Evolutionary conservation across 768 basidiomycete species (phyloP).

Genomic region (Tylopilus sp.): DNA sequence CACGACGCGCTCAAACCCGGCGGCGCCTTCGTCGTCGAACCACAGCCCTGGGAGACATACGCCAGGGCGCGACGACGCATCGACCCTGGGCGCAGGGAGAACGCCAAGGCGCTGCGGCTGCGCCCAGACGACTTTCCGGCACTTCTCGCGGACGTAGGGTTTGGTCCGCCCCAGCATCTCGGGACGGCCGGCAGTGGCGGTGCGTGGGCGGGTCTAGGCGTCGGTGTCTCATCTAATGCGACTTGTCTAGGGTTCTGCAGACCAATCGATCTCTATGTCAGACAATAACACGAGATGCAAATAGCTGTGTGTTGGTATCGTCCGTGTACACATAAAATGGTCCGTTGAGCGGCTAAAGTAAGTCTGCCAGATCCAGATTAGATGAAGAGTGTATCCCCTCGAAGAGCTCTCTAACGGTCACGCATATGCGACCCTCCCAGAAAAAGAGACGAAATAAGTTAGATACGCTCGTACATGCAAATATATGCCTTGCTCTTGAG

Average conservation of each 20-base stretch:
- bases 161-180: constrained; percentile 44
- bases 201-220: constrained; percentile 26
- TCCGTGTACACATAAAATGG: background rate
- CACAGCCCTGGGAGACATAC: constrained; percentile 85
- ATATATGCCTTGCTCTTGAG: constrained; percentile 89
- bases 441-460: constrained; percentile 12
- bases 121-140: constrained; percentile 62
- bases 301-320: background rate
- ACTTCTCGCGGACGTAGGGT: constrained; percentile 56
- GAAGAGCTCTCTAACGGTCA: background rate
- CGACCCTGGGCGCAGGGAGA: constrained; percentile 61
- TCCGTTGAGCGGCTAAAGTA: background rate
- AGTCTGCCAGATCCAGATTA: background rate
- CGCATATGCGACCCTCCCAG: background rate
- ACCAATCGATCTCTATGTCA: constrained; percentile 61
- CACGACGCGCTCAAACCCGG: constrained; percentile 53
- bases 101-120: constrained; percentile 50
- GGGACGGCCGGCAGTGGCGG: constrained; percentile 66
- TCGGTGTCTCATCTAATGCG: no score
- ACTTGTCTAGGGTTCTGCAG: constrained; percentile 22
- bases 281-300: constrained; percentile 23
- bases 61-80: constrained; percentile 70
- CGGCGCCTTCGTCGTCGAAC: constrained; percentile 74
- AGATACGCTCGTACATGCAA: constrained; percentile 86
- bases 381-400: background rate